phyloP scores from a whole-genome alignment of 768 basidiomycete genomes.

The Lanmaoa rubissima region DNA sequence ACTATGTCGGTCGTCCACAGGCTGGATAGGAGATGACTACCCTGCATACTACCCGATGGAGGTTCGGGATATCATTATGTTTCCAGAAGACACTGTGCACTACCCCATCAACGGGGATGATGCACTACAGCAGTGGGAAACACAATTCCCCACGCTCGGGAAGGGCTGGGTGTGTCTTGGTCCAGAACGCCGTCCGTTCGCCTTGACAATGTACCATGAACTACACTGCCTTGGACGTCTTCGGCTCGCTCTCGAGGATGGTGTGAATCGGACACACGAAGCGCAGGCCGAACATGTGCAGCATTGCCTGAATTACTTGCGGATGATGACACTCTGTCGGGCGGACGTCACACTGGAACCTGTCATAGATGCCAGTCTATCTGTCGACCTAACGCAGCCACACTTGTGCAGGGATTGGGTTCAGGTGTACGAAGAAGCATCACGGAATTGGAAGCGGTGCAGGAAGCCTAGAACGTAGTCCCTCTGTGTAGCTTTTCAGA shows the following conservation, averaged over 20 bases:
- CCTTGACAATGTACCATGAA: constrained; percentile 38
- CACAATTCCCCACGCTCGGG: constrained; percentile 22
- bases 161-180: constrained; percentile 27
- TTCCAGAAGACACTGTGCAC: constrained; percentile 28
- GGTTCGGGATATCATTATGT: constrained; percentile 19
- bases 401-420: constrained; percentile 28
- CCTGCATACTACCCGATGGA: constrained; percentile 28
- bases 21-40: constrained; percentile 28
- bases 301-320: constrained; percentile 51
- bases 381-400: constrained; percentile 23
- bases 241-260: constrained; percentile 21
- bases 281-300: constrained; percentile 25
- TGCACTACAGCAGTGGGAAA: constrained; percentile 19
- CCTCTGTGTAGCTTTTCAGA: neutral
- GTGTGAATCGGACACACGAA: constrained; percentile 15
- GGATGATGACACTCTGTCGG: constrained; percentile 44
- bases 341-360: constrained; percentile 50
- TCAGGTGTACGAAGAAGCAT: constrained; percentile 25
- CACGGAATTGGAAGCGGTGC: constrained; percentile 13
- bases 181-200: constrained; percentile 31
- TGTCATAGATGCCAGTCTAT: constrained; percentile 21
- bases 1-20: constrained; percentile 4
- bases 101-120: constrained; percentile 27
- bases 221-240: constrained; percentile 37
- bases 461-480: constrained; percentile 2